Evolutionary conservation across 495 filamentous ascomycete genomes (phyloP).

Genomic region (Xylaria telfairii): DNA sequence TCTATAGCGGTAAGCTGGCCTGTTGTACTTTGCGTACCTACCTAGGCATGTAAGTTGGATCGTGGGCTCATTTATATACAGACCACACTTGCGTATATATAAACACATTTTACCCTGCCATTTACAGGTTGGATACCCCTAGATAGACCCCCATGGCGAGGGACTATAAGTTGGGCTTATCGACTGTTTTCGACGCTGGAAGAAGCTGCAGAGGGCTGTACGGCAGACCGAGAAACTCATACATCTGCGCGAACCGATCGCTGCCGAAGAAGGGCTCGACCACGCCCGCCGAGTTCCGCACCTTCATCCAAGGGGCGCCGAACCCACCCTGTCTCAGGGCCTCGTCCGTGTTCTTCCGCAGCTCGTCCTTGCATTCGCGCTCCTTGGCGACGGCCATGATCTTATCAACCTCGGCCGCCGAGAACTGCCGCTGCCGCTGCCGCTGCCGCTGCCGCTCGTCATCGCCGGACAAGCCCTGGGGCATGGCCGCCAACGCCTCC

Average conservation of each 20-base stretch:
- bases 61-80: too few relatives aligned
- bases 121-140: neutral
- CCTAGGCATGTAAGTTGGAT: too few relatives aligned
- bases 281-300: neutral
- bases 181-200: neutral
- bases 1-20: too few relatives aligned
- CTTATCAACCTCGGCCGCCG: neutral
- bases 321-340: conserved; percentile 3
- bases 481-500: conserved; percentile 9
- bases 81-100: too few relatives aligned
- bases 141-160: neutral
- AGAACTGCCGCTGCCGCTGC: neutral
- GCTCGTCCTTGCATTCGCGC: neutral
- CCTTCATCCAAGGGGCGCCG: conserved; percentile 15
- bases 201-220: conserved; percentile 9
- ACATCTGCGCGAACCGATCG: conserved; percentile 16
- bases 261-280: conserved; percentile 18
- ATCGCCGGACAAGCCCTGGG: neutral
- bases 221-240: conserved; percentile 15
- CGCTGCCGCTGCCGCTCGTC: too few relatives aligned
- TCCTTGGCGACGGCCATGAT: conserved; percentile 4
- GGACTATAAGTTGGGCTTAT: neutral
- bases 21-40: too few relatives aligned
- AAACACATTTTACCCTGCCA: too few relatives aligned
- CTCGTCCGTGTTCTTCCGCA: conserved; percentile 7